phyloP scores from a whole-genome alignment of 768 basidiomycete genomes.

The Leccinum uliginosum region DNA sequence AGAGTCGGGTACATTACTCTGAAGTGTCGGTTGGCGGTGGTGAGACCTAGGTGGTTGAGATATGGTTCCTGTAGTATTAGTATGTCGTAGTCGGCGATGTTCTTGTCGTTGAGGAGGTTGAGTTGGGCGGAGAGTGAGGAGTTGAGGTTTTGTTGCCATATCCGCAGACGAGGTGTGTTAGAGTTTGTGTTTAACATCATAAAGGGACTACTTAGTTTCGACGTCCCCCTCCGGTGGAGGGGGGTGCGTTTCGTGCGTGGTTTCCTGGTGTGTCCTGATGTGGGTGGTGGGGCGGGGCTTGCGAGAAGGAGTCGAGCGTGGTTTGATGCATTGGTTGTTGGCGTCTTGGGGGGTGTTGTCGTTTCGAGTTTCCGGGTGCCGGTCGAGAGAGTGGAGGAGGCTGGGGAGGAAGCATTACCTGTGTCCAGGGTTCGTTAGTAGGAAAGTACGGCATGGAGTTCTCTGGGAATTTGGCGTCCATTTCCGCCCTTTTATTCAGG shows the following conservation, averaged over 20 bases:
- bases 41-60: background rate
- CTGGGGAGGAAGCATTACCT: background rate
- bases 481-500: background rate
- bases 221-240: background rate
- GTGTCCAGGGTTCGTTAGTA: background rate
- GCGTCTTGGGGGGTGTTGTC: too few relatives aligned
- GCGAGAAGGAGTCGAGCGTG: too few relatives aligned
- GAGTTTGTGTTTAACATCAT: background rate
- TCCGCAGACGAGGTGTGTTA: background rate
- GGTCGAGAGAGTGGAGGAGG: too few relatives aligned
- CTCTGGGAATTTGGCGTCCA: background rate
- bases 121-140: background rate
- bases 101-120: background rate
- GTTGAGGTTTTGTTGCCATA: background rate
- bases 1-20: background rate
- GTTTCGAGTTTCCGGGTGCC: too few relatives aligned
- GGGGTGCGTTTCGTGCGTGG: background rate
- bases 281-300: too few relatives aligned
- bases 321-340: too few relatives aligned
- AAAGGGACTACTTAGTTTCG: background rate
- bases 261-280: background rate
- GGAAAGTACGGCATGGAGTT: conserved; percentile 6
- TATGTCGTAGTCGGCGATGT: background rate
- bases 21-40: background rate
- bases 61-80: background rate